Conservation (phyloP, 2,329 filamentous ascomycete genomes). For the Paecilomyces sp. region DNA sequence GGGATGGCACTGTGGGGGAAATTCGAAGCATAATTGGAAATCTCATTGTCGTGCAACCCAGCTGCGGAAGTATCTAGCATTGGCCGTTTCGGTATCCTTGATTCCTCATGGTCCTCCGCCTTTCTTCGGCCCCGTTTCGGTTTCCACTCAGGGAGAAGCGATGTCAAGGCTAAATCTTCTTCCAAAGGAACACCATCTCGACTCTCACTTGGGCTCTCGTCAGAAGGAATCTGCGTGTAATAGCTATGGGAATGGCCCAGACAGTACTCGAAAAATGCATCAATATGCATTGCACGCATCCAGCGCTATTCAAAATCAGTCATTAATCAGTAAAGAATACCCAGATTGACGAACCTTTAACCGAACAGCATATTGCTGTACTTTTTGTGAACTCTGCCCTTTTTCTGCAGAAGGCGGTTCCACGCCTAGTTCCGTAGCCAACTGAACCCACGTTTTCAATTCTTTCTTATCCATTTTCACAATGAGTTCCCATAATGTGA, state of each 20-base stretch:
- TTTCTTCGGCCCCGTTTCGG: slow-evolving; percentile 56
- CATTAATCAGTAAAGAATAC: not conserved
- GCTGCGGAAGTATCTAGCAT: slow-evolving; percentile 51
- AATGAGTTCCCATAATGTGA: slow-evolving; percentile 69
- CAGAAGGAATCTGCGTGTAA: slow-evolving; percentile 64
- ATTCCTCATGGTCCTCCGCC: slow-evolving; percentile 54
- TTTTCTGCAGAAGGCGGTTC: slow-evolving; percentile 75
- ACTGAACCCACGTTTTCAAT: slow-evolving; percentile 86
- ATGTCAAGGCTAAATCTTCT: slow-evolving; percentile 81
- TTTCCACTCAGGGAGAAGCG: slow-evolving; percentile 68
- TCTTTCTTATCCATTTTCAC: slow-evolving; percentile 71
- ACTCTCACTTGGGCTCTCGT: slow-evolving; percentile 56
- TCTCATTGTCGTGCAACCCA: slow-evolving; percentile 35
- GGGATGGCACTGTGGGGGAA: slow-evolving; percentile 47
- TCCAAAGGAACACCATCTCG: slow-evolving; percentile 78
- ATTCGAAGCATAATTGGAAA: slow-evolving; percentile 37
- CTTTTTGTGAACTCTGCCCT: slow-evolving; percentile 84
- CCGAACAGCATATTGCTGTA: slow-evolving; percentile 88
- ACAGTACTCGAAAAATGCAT: slow-evolving; percentile 90
- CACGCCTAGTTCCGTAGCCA: slow-evolving; percentile 81
- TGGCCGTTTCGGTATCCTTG: slow-evolving; percentile 50
- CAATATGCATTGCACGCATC: slow-evolving; percentile 95
- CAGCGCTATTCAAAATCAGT: slow-evolving; percentile 56
- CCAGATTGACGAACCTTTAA: slow-evolving; percentile 59
- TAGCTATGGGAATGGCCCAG: slow-evolving; percentile 71